Percentiles rank a stretch among this genome's conserved stretches.
Conservation (phyloP, 345 rosid species). For the Brassica cretica region DNA sequence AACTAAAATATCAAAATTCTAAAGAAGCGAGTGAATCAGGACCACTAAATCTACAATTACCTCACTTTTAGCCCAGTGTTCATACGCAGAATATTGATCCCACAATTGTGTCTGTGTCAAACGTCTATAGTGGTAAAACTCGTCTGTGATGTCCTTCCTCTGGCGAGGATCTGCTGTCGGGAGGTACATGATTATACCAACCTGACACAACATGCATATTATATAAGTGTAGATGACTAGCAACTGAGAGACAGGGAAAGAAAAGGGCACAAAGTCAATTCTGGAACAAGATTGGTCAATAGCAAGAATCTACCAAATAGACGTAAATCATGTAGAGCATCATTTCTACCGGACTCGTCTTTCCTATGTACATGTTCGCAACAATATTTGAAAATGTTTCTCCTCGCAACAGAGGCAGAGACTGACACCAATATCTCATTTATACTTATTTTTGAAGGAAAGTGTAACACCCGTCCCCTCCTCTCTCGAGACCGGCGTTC, state of each 20-base stretch:
- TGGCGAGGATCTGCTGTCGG: slow-evolving; percentile 88
- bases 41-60: slow-evolving; percentile 39
- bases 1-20: not conserved
- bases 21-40: not conserved
- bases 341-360: not conserved
- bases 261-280: not conserved
- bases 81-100: slow-evolving; percentile 83
- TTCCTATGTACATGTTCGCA: not conserved
- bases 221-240: not conserved
- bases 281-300: slow-evolving; percentile 10
- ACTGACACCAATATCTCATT: not conserved
- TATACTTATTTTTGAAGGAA: too few species aligned
- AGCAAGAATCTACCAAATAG: slow-evolving; percentile 10
- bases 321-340: too few species aligned
- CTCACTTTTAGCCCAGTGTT: slow-evolving; percentile 99
- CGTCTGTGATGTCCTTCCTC: slow-evolving; percentile 92
- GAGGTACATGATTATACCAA: slow-evolving; percentile 97
- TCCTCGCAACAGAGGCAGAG: not conserved
- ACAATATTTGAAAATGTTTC: not conserved
- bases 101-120: slow-evolving; percentile 66
- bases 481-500: too few species aligned
- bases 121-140: slow-evolving; percentile 82
- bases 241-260: not conserved
- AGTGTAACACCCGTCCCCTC: too few species aligned
- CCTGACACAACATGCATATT: slow-evolving; percentile 47